Percentiles rank a stretch among this genome's conserved stretches.
phyloP scores from a whole-genome alignment of 495 filamentous ascomycete genomes.

The Aspergillus egyptiacus region DNA sequence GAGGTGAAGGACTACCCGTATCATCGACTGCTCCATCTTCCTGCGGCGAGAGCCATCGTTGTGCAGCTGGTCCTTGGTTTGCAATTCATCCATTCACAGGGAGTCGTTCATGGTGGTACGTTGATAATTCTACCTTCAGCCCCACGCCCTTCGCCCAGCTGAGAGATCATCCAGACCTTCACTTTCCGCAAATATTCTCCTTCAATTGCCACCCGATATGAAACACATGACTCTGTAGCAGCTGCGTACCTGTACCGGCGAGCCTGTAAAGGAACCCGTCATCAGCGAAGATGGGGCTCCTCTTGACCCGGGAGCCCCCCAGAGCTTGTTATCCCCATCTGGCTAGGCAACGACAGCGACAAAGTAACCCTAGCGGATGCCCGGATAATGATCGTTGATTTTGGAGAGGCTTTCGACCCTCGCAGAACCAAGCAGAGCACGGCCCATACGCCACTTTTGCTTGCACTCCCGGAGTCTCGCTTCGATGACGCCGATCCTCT shows the following conservation, averaged over 20 bases:
- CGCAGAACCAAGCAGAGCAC: not conserved
- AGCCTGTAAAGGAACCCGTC: constrained; percentile 4
- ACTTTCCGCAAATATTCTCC: constrained; percentile 8
- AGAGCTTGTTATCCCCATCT: constrained; percentile 1
- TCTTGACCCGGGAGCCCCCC: constrained; percentile 1
- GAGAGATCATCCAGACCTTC: constrained; percentile 5
- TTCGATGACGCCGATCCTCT: constrained; percentile 12
- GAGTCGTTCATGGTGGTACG: constrained; percentile 23
- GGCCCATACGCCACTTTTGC: not conserved
- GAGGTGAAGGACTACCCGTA: constrained; percentile 22
- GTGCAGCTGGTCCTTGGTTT: constrained; percentile 32
- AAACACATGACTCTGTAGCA: constrained; percentile 1
- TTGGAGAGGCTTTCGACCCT: constrained; percentile 4
- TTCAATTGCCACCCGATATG: constrained; percentile 3
- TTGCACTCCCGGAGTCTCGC: constrained; percentile 1
- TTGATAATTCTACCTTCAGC: not conserved
- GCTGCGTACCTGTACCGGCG: not conserved
- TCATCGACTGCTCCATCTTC: constrained; percentile 23
- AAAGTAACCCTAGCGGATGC: not conserved
- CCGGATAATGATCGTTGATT: not conserved
- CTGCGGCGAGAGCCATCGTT: constrained; percentile 31
- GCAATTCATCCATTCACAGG: constrained; percentile 21
- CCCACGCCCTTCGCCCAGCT: too few species aligned
- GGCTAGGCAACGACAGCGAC: not conserved
- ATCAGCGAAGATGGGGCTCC: constrained; percentile 3